Base-by-base conservation (phyloP, 257 asterid species). In the Nicotiana paniculata region DNA sequence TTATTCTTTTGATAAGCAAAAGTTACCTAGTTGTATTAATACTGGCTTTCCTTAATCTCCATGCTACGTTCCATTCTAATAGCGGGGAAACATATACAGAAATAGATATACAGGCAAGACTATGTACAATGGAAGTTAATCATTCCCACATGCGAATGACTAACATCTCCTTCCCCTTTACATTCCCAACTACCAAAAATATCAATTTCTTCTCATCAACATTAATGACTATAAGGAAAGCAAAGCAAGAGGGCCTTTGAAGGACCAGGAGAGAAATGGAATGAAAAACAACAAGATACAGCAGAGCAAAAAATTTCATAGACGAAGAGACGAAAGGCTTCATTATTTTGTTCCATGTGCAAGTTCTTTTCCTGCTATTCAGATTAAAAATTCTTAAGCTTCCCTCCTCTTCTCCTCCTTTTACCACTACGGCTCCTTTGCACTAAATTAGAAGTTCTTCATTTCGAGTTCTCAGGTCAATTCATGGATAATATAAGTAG, bases 211-310 rank as follows among this genome's bases (percentile, higher is more conserved):
- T 48, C 43, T 74, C 43, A 48, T 74, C 62, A 48, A 15, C 51
- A 74, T 24, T 74, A 43, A 74, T 74, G 62, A 48, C 7, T 26
- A 51, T 51, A 51, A 74, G 79, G 46, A 51, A 48, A 51, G 16
- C 43, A 51, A 75, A 8, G 28, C 9, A 51, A 51, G 63, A 51
- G 46, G 63, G 30, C 9, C 26, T 26, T 75, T 26, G 79, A 75
- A 75, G 79, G 3, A 51, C 63, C 63, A 15, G 63, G 80, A 75
- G 26, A 75, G 80, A 51, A 75, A 75, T 75, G 28, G 26, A 75
- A 51, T 15, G 46, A 28, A 28, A 35, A 75, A 51, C 28, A 75
- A 26, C 28, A 75, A 48, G 79, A 74, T 74, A 48, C 13, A 5
- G 16, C 13, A 51, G 16, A 51, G 53, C 46, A 74, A 48, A 74